Evolutionary conservation across 768 basidiomycete genomes (phyloP).

Genomic region (Kondoa subrosea): DNA sequence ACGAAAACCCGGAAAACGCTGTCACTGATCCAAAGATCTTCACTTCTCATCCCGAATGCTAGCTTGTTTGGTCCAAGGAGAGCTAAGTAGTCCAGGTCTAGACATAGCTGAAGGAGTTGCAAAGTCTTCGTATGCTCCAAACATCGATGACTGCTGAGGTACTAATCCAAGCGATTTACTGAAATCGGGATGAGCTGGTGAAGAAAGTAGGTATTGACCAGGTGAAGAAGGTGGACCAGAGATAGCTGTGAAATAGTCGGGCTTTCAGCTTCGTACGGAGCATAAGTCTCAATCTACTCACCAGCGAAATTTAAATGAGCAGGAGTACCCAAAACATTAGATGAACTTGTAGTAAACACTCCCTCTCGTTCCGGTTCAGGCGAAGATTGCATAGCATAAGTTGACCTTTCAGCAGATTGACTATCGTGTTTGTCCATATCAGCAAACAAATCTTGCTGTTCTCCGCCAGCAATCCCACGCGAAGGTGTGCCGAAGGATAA

Average conservation of each 20-base stretch:
- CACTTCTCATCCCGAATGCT: too few relatives aligned
- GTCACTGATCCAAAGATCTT: too few relatives aligned
- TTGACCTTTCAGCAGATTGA: not conserved
- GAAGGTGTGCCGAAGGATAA: not conserved
- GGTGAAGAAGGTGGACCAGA: conserved; percentile 5
- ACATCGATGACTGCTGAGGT: conserved; percentile 5
- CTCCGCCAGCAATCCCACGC: not conserved
- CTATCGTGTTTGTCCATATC: not conserved
- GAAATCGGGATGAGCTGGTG: conserved; percentile 15
- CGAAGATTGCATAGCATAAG: not conserved
- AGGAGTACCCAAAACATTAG: not conserved
- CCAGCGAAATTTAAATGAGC: not conserved
- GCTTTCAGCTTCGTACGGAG: not conserved
- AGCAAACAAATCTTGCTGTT: not conserved
- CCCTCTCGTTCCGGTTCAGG: not conserved
- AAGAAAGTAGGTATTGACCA: conserved; percentile 10
- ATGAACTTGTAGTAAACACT: not conserved
- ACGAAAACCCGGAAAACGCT: too few relatives aligned
- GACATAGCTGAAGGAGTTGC: not conserved
- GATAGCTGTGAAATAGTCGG: not conserved
- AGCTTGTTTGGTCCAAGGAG: too few relatives aligned
- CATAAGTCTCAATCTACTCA: not conserved
- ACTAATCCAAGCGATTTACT: conserved; percentile 13
- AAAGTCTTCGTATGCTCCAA: not conserved
- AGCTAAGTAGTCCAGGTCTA: too few relatives aligned